A percentile compares a stretch with the other conserved stretches of the same genome.
phyloP scores from a whole-genome alignment of 768 basidiomycete species.

The Amyloporia xantha region DNA sequence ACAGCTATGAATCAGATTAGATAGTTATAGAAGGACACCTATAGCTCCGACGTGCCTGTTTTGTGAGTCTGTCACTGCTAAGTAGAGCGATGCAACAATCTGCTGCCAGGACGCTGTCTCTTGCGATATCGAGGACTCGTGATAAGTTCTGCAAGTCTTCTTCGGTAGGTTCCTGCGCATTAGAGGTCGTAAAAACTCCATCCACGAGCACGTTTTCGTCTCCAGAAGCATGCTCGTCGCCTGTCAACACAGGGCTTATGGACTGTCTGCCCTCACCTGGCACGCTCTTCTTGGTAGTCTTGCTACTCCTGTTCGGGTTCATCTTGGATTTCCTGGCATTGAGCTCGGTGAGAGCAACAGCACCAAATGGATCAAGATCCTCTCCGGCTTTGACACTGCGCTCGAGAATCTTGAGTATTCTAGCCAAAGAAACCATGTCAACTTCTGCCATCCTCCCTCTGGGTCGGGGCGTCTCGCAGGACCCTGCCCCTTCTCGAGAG shows the following conservation, averaged over 20 bases:
- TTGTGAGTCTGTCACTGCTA: conserved; percentile 71
- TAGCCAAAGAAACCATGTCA: conserved; percentile 52
- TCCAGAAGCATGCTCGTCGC: conserved; percentile 26
- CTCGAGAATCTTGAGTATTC: conserved; percentile 73
- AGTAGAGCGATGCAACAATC: conserved; percentile 79
- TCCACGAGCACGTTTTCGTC: conserved; percentile 11
- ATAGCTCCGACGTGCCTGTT: conserved; percentile 54
- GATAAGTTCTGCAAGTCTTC: conserved; percentile 45
- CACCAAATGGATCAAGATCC: conserved; percentile 64
- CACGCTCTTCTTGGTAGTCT: conserved; percentile 16
- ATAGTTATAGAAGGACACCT: not conserved
- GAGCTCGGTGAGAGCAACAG: conserved; percentile 11
- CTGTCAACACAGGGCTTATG: conserved; percentile 33
- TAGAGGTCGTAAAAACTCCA: conserved; percentile 16
- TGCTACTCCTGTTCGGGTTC: conserved; percentile 15
- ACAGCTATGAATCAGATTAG: conserved; percentile 46
- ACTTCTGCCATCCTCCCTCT: conserved; percentile 62
- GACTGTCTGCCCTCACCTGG: conserved; percentile 31
- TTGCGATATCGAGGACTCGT: conserved; percentile 49
- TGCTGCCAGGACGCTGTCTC: conserved; percentile 74
- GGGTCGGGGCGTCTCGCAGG: conserved; percentile 33
- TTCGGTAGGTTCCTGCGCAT: conserved; percentile 28
- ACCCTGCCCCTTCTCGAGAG: conserved; percentile 31
- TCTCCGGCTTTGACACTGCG: conserved; percentile 73
- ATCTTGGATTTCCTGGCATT: conserved; percentile 8